phyloP scores from a whole-genome alignment of 345 rosid species.

The Pelargonium nanum region DNA sequence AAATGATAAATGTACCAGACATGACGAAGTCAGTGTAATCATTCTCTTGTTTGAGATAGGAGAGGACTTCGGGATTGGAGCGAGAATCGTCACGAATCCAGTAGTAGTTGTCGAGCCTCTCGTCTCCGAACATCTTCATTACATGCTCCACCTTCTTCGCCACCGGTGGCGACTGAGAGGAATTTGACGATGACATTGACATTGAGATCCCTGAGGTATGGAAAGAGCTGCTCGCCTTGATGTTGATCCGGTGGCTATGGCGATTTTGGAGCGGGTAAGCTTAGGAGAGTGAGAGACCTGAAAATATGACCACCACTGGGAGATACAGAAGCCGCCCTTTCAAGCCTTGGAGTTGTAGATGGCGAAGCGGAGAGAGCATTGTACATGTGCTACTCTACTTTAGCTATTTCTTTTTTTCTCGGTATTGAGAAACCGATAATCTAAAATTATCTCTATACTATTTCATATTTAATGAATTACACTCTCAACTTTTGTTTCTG shows the following conservation, averaged over 20 bases:
- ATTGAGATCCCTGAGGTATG: background rate
- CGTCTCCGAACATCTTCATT: slow-evolving; percentile 76
- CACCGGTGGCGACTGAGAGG: slow-evolving; percentile 34
- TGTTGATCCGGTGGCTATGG: background rate
- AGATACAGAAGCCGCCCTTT: background rate
- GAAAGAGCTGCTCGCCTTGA: too few species aligned
- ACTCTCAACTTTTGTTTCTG: too few species aligned
- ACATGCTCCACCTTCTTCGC: slow-evolving; percentile 72
- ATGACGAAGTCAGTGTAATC: slow-evolving; percentile 41
- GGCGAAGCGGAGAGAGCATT: background rate
- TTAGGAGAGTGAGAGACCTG: background rate
- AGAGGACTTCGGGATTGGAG: slow-evolving; percentile 41
- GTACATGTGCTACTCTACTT: too few species aligned
- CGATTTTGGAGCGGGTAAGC: background rate
- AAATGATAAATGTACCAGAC: slow-evolving; percentile 33
- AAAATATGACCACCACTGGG: background rate
- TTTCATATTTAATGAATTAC: too few species aligned
- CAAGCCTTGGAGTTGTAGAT: too few species aligned
- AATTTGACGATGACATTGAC: background rate
- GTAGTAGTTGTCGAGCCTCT: slow-evolving; percentile 70
- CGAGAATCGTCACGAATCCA: slow-evolving; percentile 98
- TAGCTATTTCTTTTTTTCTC: too few species aligned
- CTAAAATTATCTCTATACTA: too few species aligned
- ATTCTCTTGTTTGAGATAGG: slow-evolving; percentile 63
- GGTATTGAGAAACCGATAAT: too few species aligned